Evolutionary conservation across 2,329 filamentous ascomycete species (phyloP).

Genomic region (Talaromyces rugulosus): DNA sequence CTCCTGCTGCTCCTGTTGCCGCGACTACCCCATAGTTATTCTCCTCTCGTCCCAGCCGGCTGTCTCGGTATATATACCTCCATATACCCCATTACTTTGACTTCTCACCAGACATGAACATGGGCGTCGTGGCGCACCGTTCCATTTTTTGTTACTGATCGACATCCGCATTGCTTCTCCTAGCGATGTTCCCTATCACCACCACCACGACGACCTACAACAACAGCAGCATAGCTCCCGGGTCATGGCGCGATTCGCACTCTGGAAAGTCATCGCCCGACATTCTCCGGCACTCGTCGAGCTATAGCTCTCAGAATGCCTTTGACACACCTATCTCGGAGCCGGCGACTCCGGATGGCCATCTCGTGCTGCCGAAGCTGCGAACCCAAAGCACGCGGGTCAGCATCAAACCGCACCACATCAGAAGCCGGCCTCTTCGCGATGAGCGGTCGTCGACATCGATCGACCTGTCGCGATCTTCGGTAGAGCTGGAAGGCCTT

Average conservation of each 20-base stretch:
- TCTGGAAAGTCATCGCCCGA: constrained; percentile 15
- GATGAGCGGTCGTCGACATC: constrained; percentile 45
- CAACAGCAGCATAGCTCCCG: constrained; percentile 6
- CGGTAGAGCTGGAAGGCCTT: constrained; percentile 54
- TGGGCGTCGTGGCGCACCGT: not conserved
- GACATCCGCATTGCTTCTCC: not conserved
- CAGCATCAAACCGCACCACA: constrained; percentile 54
- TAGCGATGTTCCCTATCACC: not conserved
- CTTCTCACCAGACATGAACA: not conserved
- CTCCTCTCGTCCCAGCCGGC: not conserved
- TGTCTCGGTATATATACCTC: not conserved
- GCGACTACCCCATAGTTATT: not conserved
- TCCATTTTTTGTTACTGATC: not conserved
- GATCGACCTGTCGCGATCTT: constrained; percentile 53
- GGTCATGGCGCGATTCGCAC: constrained; percentile 11
- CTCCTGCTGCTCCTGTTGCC: not conserved
- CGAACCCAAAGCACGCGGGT: constrained; percentile 24
- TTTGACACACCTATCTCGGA: constrained; percentile 11
- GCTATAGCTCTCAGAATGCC: constrained; percentile 10
- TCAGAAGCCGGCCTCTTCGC: constrained; percentile 47
- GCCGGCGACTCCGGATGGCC: constrained; percentile 10
- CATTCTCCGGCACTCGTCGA: constrained; percentile 12
- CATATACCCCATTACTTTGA: not conserved
- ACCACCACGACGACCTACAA: not conserved
- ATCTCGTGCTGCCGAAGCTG: constrained; percentile 17